A percentile compares a stretch with the other conserved stretches of the same genome.
These are phyloP conservation scores for Fusarium sp. DNA, from an alignment of 2,329 filamentous ascomycete species.

Conservation along the genomic window DNA sequence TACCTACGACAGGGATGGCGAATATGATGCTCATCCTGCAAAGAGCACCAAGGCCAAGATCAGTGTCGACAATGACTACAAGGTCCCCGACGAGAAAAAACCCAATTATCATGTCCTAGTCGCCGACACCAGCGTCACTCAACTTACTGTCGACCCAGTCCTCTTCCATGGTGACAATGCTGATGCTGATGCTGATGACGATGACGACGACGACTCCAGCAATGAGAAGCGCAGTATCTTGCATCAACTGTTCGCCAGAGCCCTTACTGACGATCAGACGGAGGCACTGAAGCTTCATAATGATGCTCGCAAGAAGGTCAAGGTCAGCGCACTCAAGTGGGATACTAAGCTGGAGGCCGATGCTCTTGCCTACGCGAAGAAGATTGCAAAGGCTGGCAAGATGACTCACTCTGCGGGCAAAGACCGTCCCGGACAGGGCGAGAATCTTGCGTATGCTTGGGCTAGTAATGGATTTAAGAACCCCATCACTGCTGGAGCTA, in stretches of 20 bases:
- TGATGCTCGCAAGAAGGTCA: constrained; percentile 30
- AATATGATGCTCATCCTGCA: neutral
- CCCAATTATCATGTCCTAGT: constrained; percentile 6
- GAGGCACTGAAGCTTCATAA: constrained; percentile 35
- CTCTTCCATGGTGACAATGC: neutral
- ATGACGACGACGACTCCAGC: neutral
- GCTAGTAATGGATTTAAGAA: constrained; percentile 18
- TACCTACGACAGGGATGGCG: neutral
- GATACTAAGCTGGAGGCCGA: constrained; percentile 19
- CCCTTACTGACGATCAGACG: constrained; percentile 31
- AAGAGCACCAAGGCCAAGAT: neutral
- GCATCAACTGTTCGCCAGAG: constrained; percentile 7
- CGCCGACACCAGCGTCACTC: neutral
- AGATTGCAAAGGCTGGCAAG: constrained; percentile 30
- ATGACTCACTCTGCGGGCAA: constrained; percentile 23
- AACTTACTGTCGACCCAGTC: neutral
- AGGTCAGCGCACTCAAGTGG: constrained; percentile 30
- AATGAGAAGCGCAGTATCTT: constrained; percentile 1
- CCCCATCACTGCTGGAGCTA: constrained; percentile 29
- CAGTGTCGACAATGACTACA: constrained; percentile 2
- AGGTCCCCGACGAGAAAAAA: neutral
- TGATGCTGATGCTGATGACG: neutral
- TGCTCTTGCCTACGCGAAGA: constrained; percentile 32
- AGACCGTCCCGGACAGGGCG: constrained; percentile 32
- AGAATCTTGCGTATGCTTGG: constrained; percentile 41